A percentile compares a stretch with the other conserved stretches of the same genome.
Conservation (phyloP, 345 rosid genomes). For the Eucalyptus pauciflora region DNA sequence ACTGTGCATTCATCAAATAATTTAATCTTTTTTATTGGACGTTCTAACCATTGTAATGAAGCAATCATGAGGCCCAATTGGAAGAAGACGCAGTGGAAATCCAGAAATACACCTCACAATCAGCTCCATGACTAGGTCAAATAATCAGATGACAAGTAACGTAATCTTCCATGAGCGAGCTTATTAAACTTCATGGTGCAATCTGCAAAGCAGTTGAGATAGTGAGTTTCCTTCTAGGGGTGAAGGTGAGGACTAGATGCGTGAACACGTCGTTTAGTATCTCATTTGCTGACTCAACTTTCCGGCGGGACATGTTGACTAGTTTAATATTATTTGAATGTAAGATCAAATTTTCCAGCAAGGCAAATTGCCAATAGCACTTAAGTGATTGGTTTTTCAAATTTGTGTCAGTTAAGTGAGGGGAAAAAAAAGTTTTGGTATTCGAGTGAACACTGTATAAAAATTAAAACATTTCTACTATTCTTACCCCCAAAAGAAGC, state of each 20-base stretch:
- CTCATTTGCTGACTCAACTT: no score
- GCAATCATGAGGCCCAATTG: background rate
- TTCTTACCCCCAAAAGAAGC: background rate
- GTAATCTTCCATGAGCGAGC: background rate
- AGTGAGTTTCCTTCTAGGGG: background rate
- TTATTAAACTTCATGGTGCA: background rate
- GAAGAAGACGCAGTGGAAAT: background rate
- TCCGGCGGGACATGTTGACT: no score
- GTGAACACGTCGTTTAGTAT: no score
- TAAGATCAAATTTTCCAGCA: no score
- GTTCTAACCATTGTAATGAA: background rate
- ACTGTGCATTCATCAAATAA: accelerated
- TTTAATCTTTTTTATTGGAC: no score
- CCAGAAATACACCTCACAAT: background rate
- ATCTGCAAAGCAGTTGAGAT: background rate
- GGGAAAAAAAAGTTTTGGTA: no score
- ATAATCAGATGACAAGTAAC: background rate
- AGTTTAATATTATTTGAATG: no score
- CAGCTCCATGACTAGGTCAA: background rate
- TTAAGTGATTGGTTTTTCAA: accelerated
- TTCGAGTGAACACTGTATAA: accelerated
- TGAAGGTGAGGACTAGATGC: background rate
- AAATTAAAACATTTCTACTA: no score
- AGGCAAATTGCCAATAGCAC: no score
- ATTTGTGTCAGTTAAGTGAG: no score